Conservation (phyloP, 2,329 filamentous ascomycete genomes). For the Graphilbum fragrans region DNA sequence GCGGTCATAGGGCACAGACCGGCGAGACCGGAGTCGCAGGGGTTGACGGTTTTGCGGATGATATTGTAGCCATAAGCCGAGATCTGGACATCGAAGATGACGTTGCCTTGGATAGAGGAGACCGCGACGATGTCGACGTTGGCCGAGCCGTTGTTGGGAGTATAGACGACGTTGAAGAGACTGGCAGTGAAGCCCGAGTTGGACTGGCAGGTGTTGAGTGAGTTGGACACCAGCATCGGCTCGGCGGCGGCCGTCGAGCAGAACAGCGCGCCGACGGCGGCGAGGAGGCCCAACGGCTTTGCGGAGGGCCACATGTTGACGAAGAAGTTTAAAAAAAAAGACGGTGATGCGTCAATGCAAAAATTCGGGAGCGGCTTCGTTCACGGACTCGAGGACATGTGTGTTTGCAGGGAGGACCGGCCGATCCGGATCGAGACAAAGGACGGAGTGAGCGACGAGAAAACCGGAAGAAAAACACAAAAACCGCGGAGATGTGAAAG, state of each 20-base stretch:
- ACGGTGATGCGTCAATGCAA: too few relatives aligned
- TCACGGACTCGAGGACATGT: not conserved
- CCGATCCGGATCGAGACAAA: too few relatives aligned
- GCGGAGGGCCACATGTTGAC: conserved; percentile 15
- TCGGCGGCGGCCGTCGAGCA: conserved; percentile 20
- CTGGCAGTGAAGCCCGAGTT: conserved; percentile 70
- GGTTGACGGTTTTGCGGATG: conserved; percentile 50
- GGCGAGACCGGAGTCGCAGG: conserved; percentile 49
- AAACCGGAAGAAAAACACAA: too few relatives aligned
- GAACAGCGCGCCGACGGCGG: conserved; percentile 22
- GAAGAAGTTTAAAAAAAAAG: too few relatives aligned
- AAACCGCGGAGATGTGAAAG: too few relatives aligned
- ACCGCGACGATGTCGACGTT: conserved; percentile 59
- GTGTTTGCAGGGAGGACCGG: not conserved
- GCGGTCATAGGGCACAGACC: conserved; percentile 75
- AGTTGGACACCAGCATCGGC: conserved; percentile 32
- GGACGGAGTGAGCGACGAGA: too few relatives aligned
- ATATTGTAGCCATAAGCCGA: conserved; percentile 63
- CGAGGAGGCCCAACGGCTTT: conserved; percentile 31
- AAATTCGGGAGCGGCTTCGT: not conserved
- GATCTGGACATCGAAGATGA: conserved; percentile 57
- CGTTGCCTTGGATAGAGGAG: conserved; percentile 61
- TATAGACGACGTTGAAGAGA: conserved; percentile 65
- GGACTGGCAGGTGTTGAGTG: conserved; percentile 62
- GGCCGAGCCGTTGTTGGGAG: conserved; percentile 50